Evolutionary conservation across 805 yeast genomes (phyloP).

Genomic region (Yarrowia deformans): DNA sequence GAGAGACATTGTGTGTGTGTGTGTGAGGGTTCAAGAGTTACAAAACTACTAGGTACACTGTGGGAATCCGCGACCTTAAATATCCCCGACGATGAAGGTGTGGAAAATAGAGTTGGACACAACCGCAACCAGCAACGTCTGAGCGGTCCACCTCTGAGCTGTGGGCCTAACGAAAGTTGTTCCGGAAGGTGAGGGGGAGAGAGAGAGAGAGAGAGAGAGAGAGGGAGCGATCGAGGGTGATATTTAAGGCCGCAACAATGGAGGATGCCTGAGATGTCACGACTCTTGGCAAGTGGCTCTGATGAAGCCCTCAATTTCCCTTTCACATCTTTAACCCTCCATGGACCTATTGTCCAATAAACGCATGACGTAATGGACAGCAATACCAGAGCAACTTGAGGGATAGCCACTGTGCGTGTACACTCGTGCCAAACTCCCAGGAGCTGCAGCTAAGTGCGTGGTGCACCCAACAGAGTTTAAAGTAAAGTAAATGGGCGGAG

Average conservation of each 20-base stretch:
- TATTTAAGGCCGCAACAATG: no score
- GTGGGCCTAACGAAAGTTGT: not conserved
- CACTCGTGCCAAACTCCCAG: not conserved
- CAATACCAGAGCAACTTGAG: conserved; percentile 12
- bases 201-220: no score
- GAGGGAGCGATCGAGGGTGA: no score
- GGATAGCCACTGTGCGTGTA: no score
- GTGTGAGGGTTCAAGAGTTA: no score
- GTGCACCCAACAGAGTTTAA: not conserved
- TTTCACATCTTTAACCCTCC: not conserved
- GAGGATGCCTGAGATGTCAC: no score
- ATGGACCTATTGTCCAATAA: not conserved
- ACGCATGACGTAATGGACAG: conserved; percentile 7
- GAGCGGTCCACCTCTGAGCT: conserved; percentile 5
- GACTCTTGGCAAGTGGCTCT: no score
- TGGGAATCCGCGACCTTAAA: conserved; percentile 5
- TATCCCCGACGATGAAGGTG: conserved; percentile 16
- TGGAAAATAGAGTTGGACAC: conserved; percentile 12
- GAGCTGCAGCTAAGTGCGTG: not conserved
- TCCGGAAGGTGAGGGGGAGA: not conserved
- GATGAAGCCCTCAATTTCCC: not conserved
- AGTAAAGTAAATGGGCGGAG: not conserved
- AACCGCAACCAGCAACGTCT: conserved; percentile 27
- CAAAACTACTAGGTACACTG: not conserved
- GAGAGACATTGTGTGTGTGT: conserved; percentile 23